Conservation (phyloP, 2,329 filamentous ascomycete species). For the Colletotrichum orchidophilum region DNA sequence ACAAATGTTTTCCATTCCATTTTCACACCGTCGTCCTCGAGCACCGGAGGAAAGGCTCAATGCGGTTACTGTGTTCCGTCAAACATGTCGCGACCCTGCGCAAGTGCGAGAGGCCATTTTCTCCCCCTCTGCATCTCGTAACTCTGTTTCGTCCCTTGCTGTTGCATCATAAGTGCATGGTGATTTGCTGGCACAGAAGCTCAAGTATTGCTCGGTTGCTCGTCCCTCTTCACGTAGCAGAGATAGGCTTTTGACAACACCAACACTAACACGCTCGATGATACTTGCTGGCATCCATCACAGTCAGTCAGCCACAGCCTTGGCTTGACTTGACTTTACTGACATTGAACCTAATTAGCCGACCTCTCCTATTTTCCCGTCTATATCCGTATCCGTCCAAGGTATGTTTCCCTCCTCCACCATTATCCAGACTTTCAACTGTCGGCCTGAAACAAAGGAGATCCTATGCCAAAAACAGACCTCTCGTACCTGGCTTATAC, state of each 20-base stretch:
- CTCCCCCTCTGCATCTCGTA: conserved; percentile 5
- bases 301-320: neutral
- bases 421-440: neutral
- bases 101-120: neutral
- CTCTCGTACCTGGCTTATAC: conserved; percentile 12
- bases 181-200: neutral
- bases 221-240: neutral
- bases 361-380: neutral
- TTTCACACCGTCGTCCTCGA: neutral
- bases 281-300: neutral
- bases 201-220: neutral
- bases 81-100: neutral
- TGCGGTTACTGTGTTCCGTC: neutral
- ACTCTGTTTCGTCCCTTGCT: conserved; percentile 8
- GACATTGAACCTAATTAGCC: neutral
- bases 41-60: neutral
- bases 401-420: neutral
- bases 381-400: neutral
- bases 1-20: neutral
- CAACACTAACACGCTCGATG: neutral
- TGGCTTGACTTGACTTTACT: neutral
- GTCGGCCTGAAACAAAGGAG: conserved; percentile 22
- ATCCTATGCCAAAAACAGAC: conserved; percentile 16
- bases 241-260: neutral
- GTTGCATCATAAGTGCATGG: neutral